These are phyloP conservation scores for Pseudocercospora musae DNA, from an alignment of 2,329 filamentous ascomycete genomes.

Conservation along the genomic window DNA sequence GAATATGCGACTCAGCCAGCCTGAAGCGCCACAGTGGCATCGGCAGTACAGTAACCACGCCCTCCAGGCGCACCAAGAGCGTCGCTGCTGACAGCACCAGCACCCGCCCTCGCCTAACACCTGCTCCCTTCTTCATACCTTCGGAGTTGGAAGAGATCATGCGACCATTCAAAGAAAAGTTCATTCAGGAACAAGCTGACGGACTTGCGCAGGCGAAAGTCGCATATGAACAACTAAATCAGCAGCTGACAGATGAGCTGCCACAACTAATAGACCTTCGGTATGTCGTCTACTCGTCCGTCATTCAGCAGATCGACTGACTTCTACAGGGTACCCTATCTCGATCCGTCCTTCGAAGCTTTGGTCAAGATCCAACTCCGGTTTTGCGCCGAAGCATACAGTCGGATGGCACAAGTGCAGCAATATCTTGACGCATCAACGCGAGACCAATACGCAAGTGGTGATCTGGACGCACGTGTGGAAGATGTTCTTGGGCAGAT, in stretches of 20 bases:
- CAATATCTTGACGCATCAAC: slow-evolving; percentile 92
- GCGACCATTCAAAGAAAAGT: slow-evolving; percentile 29
- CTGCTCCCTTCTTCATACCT: slow-evolving; percentile 33
- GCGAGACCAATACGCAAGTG: slow-evolving; percentile 90
- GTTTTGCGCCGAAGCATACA: slow-evolving; percentile 97
- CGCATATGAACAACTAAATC: slow-evolving; percentile 94
- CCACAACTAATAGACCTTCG: slow-evolving; percentile 95
- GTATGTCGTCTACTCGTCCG: slow-evolving; percentile 23
- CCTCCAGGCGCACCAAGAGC: background rate
- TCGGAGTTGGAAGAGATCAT: slow-evolving; percentile 35
- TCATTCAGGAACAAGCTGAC: slow-evolving; percentile 32
- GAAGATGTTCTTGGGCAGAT: slow-evolving; percentile 98
- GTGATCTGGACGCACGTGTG: slow-evolving; percentile 84
- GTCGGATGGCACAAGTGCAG: slow-evolving; percentile 97
- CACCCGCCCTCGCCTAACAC: background rate
- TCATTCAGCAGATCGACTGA: slow-evolving; percentile 3
- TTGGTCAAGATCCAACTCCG: slow-evolving; percentile 97
- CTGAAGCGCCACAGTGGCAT: background rate
- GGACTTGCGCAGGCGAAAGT: slow-evolving; percentile 59
- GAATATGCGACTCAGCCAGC: background rate
- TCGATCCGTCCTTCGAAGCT: slow-evolving; percentile 95
- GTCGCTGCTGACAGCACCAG: slow-evolving; percentile 2
- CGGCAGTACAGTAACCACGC: background rate
- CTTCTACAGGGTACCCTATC: slow-evolving; percentile 68
- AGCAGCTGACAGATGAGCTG: slow-evolving; percentile 87